A percentile compares a stretch with the other conserved stretches of the same genome.
These are phyloP conservation scores for Xylaria grammica DNA, from an alignment of 495 filamentous ascomycete genomes.

Conservation along the genomic window DNA sequence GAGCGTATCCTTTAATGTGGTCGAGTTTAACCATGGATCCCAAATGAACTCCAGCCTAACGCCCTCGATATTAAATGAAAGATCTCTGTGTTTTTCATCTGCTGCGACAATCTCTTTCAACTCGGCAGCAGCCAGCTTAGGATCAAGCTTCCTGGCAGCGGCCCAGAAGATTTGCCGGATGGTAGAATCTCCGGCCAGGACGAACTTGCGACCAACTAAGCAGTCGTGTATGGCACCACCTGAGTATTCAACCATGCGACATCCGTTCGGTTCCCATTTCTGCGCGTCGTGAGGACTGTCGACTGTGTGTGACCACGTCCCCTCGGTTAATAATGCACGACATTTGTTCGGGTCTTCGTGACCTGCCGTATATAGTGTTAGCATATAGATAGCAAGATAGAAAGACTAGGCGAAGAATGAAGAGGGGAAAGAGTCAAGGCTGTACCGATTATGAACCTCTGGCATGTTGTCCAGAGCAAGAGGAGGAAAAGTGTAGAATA, in stretches of 20 bases:
- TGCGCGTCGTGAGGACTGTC: slow-evolving; percentile 29
- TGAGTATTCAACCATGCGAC: slow-evolving; percentile 62
- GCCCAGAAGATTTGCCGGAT: slow-evolving; percentile 66
- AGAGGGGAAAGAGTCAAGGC: neutral
- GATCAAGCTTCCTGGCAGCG: slow-evolving; percentile 54
- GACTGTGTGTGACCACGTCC: slow-evolving; percentile 49
- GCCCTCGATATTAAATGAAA: slow-evolving; percentile 45
- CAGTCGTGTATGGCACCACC: slow-evolving; percentile 52
- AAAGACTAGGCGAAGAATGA: neutral
- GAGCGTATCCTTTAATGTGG: slow-evolving; percentile 48
- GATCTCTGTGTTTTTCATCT: slow-evolving; percentile 50
- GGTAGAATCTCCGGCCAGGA: slow-evolving; percentile 65
- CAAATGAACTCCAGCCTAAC: slow-evolving; percentile 60
- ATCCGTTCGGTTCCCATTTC: slow-evolving; percentile 64
- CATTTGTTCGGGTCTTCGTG: slow-evolving; percentile 60
- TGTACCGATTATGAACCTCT: slow-evolving; percentile 23
- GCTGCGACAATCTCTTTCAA: slow-evolving; percentile 28
- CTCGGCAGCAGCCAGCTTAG: slow-evolving; percentile 37
- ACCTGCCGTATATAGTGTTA: slow-evolving; percentile 28
- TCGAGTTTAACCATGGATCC: slow-evolving; percentile 68
- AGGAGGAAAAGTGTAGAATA: slow-evolving; percentile 23
- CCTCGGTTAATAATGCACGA: slow-evolving; percentile 55
- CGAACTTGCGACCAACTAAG: slow-evolving; percentile 48
- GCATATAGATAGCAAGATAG: slow-evolving; percentile 2
- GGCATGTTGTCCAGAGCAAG: slow-evolving; percentile 19